phyloP scores from a whole-genome alignment of 176 grass and related monocot species.

The Stipa capillata region DNA sequence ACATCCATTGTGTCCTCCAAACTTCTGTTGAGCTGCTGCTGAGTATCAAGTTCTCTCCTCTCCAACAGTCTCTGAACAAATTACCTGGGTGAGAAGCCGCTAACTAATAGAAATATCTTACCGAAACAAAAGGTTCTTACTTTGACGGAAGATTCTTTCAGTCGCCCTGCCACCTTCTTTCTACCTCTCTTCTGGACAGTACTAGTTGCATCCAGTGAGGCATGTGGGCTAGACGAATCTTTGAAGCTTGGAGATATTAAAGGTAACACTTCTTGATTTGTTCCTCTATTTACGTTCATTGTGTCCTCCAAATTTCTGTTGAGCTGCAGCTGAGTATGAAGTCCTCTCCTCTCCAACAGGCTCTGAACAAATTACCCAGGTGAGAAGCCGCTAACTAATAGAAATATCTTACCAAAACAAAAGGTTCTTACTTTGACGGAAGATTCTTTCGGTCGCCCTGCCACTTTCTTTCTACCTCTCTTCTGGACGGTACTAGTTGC shows the following conservation, averaged over 20 bases:
- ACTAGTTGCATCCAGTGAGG: not conserved
- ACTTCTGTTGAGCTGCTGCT: not conserved
- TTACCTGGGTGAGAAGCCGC: not conserved
- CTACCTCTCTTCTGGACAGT: constrained; percentile 6
- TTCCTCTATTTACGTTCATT: not conserved
- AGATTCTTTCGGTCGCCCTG: not conserved
- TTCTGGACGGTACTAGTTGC: not conserved
- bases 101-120: not conserved
- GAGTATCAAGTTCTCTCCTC: not conserved
- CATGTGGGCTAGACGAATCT: not conserved
- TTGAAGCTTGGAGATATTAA: not conserved
- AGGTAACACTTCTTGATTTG: not conserved
- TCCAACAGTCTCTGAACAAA: not conserved
- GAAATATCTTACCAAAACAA: not conserved
- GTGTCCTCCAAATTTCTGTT: constrained; percentile 13
- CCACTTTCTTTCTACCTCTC: constrained; percentile 27
- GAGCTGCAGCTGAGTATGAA: not conserved
- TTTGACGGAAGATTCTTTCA: not conserved
- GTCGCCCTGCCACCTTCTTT: not conserved
- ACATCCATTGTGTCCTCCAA: not conserved
- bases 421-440: constrained; percentile 1
- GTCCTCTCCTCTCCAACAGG: not conserved
- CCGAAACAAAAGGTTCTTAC: not conserved
- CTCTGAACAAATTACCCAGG: not conserved
- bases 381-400: not conserved